Evolutionary conservation across 768 basidiomycete species (phyloP), one percentile per base, ranked within the genome.

Genomic region (Rhizopogon roseolus): DNA sequence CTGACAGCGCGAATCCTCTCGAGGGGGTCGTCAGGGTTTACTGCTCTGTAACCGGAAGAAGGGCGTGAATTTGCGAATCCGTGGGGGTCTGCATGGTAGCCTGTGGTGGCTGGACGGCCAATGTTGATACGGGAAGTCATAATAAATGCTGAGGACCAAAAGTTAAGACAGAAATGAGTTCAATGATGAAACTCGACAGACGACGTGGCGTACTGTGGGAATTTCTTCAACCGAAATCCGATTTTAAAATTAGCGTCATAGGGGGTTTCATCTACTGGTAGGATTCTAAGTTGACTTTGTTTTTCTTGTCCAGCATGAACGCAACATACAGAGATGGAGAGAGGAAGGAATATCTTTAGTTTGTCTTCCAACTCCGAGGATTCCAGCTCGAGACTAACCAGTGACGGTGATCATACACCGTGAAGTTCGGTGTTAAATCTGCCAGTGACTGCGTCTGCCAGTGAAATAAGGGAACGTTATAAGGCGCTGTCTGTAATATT

Each of bases 71-170:
- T 92, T 50, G 83, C 81, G 50, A 92, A 83, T 25, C 88, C 89
- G 66, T 91, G 86, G 3, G 90, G 90, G 74, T 92, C 90, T 48
- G 19, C 7, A 54, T 75, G 84, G 73, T 79, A 90, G 53, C 71
- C 75, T 61, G 76, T 67, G 29, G 78, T 60, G 63, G 80, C 79
- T 34, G 90, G 89, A 62, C 89, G 90, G 58, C 81, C 84, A 57
- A 92, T 88, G 72, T 73, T 87, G 69, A 92, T 91, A 70, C 90
- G 85, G 62, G 88, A 88, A 64, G 88, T 79, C 88, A 91, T 91
- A 66, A 45, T 57, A 64, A 41, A 50, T 27, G n/a, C 49, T 11
- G 39, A 39, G 42, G 60, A 44, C 54, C 53, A 32, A 44, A 38
- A 40, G 10, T 4, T 50, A 53, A 4, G 16, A 39, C 16, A 7